These are phyloP conservation scores for Thielaviopsis populi DNA, from an alignment of 2,329 filamentous ascomycete species.

Conservation along the genomic window DNA sequence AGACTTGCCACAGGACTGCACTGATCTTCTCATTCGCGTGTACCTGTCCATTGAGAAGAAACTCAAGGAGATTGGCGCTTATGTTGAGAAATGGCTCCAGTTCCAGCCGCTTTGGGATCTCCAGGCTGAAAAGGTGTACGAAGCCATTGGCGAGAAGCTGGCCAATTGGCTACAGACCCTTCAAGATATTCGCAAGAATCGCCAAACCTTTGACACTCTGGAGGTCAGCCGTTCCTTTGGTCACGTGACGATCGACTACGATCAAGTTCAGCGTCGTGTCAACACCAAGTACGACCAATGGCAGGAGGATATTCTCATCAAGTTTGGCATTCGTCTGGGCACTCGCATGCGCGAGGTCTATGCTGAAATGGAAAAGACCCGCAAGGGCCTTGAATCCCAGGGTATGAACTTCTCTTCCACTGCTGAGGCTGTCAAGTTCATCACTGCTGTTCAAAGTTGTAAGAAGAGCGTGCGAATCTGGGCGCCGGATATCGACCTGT, in stretches of 20 bases:
- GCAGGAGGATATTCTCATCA: slow-evolving; percentile 92
- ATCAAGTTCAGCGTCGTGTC: slow-evolving; percentile 96
- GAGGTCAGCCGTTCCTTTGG: slow-evolving; percentile 88
- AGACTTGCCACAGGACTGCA: slow-evolving; percentile 70
- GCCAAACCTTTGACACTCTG: slow-evolving; percentile 92
- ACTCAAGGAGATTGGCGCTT: slow-evolving; percentile 60
- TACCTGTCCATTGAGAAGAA: slow-evolving; percentile 76
- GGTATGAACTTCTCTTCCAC: slow-evolving; percentile 90
- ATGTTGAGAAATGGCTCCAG: slow-evolving; percentile 96
- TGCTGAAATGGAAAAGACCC: slow-evolving; percentile 77
- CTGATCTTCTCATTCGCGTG: slow-evolving; percentile 60
- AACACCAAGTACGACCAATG: slow-evolving; percentile 99
- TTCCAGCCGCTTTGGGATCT: slow-evolving; percentile 98
- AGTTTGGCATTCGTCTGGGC: slow-evolving; percentile 80
- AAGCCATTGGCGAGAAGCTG: slow-evolving; percentile 77
- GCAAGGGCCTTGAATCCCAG: slow-evolving; percentile 79
- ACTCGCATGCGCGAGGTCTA: slow-evolving; percentile 86
- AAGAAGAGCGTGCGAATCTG: slow-evolving; percentile 86
- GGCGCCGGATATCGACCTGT: slow-evolving; percentile 91
- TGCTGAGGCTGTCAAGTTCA: slow-evolving; percentile 93
- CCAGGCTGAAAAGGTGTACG: slow-evolving; percentile 88
- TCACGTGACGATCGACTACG: slow-evolving; percentile 90
- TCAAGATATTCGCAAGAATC: slow-evolving; percentile 92
- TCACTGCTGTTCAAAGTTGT: slow-evolving; percentile 92
- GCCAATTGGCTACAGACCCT: slow-evolving; percentile 86